Evolutionary conservation across 2,329 filamentous ascomycete genomes (phyloP), one percentile per base, ranked within the genome.

Genomic region (Fusarium coicis): DNA sequence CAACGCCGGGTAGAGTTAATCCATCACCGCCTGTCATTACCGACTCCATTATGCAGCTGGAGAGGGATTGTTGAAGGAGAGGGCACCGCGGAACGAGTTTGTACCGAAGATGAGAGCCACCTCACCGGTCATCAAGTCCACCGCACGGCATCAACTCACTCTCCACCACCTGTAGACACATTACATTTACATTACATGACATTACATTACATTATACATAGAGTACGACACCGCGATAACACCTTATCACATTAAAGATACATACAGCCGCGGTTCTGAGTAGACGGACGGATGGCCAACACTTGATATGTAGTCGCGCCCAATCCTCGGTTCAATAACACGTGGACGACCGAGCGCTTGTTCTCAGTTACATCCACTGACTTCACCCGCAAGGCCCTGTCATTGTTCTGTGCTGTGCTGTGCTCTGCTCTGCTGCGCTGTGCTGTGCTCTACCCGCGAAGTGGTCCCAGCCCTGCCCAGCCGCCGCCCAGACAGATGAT

Each of bases 251-350:
- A 58, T 69, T 23, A 19, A 32, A 57, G 50, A 56, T 63, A 63
- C 56, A 70, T 63, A 63, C 56, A 70, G 63, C 63, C 66, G 73
- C 72, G 72, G 68, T 70, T 64, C 28, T 62, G 64, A 37, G 28
- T 21, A 32, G 39, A 56, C 30, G 47, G 39, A 56, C 30, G 47
- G 39, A 56, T 16, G 47, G 57, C 58, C 60, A 74, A 42, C 67
- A 63, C 46, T 47, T 50, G 40, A 63, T 66, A 74, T 77, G 75
- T 77, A 74, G 74, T 77, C 46, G 68, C 73, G 72, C 74, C 76
- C 76, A 77, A 78, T 65, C 68, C 68, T 75, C 72, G 68, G 58
- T 70, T 73, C 72, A 73, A 78, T 71, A 78, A 78, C 76, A 78
- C 76, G 76, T 78, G 76, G 76, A 78, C 75, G 63, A 32, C 63